Base-by-base conservation (phyloP, 495 filamentous ascomycete genomes). In the Aspergillus olivimuriae region DNA sequence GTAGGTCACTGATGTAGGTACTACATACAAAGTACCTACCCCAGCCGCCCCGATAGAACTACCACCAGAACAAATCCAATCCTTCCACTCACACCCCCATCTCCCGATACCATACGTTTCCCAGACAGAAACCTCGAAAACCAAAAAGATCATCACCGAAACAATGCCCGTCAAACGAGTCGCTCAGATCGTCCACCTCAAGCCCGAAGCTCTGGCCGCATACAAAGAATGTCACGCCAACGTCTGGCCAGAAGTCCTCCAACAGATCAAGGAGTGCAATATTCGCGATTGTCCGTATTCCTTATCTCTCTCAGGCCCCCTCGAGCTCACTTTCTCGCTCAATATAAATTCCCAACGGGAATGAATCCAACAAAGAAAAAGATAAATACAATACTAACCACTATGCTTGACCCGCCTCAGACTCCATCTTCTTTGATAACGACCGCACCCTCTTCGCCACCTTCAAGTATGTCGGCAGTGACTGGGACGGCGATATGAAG, bases 161-260 rank as follows among this genome's bases (percentile, higher is more conserved):
- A 48, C 44, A 50, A 65, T 63, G 60, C 22, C 51, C 21, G 68
- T 65, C 39, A 73, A 72, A 22, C 75, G 81, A 21, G 69, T 83
- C 48, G 80, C 73, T 7, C 85, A 89, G 58, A 80, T 84, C 42
- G 70, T 89, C 46, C 80, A 80, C 53, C 72, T 90, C 28, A 84
- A 84, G 59, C 75, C 79, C 19, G 77, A 80, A 33, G 76, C 61
- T 34, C 58, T 80, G 11, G 70, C 70, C 15, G 72, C 75, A 36
- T 89, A 89, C 63, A 89, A 86, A 54, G 70, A 83, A 61, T 78
- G 77, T 43, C 85, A 88, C 48, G 77, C 76, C 2, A 71, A 73
- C 9, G 83, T 86, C 1, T 89, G 84, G 84, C 84, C 83, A 1
- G 81, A 84, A 49, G 82, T 89, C 2, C 60, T 86, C 40, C 68